Percentiles rank a stretch among this genome's conserved stretches.
Evolutionary conservation across 2,329 filamentous ascomycete genomes (phyloP).

Genomic region (Xylariaceae sp.): DNA sequence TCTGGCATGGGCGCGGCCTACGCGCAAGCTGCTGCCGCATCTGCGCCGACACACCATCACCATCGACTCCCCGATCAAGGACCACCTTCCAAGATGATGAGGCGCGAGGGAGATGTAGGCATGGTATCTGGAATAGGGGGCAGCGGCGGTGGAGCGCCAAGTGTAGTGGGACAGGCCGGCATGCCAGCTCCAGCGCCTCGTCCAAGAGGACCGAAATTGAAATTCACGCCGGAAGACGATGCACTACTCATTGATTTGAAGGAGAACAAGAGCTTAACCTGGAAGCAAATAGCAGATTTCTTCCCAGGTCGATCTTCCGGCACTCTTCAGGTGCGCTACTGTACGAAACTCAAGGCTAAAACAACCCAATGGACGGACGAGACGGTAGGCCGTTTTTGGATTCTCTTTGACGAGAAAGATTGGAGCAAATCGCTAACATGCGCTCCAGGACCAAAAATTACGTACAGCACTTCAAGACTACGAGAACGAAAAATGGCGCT

Average conservation of each 20-base stretch:
- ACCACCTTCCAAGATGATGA: conserved; percentile 64
- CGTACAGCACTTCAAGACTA: conserved; percentile 75
- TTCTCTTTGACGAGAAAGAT: no score
- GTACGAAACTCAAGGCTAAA: conserved; percentile 91
- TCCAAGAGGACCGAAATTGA: conserved; percentile 83
- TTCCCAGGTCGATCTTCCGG: conserved; percentile 88
- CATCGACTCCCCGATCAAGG: conserved; percentile 73
- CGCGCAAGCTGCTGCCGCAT: conserved; percentile 40
- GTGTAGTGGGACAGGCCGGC: conserved; percentile 77
- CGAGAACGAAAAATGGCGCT: conserved; percentile 89
- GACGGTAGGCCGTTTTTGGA: conserved; percentile 59
- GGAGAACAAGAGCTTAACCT: conserved; percentile 90
- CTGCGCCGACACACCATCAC: conserved; percentile 68
- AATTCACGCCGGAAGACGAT: conserved; percentile 92
- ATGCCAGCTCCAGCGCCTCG: conserved; percentile 81
- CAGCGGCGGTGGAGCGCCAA: conserved; percentile 61
- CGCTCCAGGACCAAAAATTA: conserved; percentile 67
- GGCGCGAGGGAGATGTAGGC: conserved; percentile 51
- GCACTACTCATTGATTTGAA: conserved; percentile 83
- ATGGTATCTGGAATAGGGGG: no score
- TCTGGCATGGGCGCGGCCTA: conserved; percentile 50
- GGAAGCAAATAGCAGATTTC: conserved; percentile 97
- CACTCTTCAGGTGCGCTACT: conserved; percentile 89
- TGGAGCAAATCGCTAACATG: background rate
- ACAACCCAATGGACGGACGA: conserved; percentile 91